phyloP scores from a whole-genome alignment of 176 grass and related monocot species.

The Aegilops longissima region DNA sequence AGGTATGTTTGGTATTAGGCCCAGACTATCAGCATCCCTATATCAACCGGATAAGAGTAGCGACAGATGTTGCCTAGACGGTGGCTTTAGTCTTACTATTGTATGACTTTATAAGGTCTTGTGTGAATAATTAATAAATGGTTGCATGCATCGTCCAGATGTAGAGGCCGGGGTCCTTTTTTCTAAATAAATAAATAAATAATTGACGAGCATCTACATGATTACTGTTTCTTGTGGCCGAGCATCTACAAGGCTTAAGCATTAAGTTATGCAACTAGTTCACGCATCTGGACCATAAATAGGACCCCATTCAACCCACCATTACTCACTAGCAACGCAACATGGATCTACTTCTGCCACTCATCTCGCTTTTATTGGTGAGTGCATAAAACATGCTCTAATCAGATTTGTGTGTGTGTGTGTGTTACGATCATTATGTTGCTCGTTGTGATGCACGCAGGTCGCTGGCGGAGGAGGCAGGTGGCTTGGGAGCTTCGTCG shows the following conservation, averaged over 20 bases:
- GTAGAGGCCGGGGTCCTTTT: too few relatives aligned
- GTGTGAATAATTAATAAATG: too few relatives aligned
- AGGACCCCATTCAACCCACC: neutral
- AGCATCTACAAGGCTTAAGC: neutral
- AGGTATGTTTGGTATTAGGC: too few relatives aligned
- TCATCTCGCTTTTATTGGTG: neutral
- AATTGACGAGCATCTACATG: too few relatives aligned
- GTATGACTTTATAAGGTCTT: too few relatives aligned
- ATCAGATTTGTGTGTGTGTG: neutral
- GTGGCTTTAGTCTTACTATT: too few relatives aligned
- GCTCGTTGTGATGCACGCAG: neutral
- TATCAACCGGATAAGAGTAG: too few relatives aligned
- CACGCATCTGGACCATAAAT: neutral
- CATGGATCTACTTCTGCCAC: neutral
- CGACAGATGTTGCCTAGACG: too few relatives aligned
- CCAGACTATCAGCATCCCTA: too few relatives aligned
- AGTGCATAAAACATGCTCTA: neutral
- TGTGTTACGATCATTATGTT: neutral
- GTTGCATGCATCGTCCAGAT: too few relatives aligned
- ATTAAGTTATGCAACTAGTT: neutral
- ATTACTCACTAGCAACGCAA: neutral
- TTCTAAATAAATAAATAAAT: too few relatives aligned
- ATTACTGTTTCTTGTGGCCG: too few relatives aligned
- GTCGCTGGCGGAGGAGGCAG: neutral
- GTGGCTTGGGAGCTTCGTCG: neutral